A percentile compares a stretch with the other conserved stretches of the same genome.
phyloP scores from a whole-genome alignment of 2,329 filamentous ascomycete species.

The Penicillium sp. region DNA sequence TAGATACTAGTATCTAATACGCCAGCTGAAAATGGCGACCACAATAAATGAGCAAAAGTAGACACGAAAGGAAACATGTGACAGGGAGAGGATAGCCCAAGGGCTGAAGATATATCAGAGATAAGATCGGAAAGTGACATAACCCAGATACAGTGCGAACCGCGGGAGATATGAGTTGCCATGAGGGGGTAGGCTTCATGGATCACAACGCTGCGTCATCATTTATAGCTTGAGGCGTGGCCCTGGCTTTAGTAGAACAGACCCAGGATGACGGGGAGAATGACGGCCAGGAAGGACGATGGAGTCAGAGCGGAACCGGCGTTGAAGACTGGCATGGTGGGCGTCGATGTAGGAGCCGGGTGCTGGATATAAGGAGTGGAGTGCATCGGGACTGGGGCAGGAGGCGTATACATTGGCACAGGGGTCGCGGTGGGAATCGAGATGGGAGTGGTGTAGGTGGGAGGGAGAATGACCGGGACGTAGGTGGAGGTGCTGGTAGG shows the following conservation, averaged over 20 bases:
- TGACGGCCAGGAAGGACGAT: conserved; percentile 17
- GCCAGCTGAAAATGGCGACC: background rate
- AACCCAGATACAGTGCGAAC: conserved; percentile 3
- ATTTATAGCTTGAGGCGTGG: background rate
- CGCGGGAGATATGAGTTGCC: background rate
- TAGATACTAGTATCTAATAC: conserved; percentile 17
- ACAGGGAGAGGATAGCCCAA: background rate
- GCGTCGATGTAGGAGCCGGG: conserved; percentile 15
- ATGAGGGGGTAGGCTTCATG: background rate
- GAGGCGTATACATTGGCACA: conserved; percentile 14
- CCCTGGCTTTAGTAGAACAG: conserved; percentile 19
- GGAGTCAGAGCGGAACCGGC: conserved; percentile 22
- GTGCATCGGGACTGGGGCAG: conserved; percentile 10
- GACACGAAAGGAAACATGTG: conserved; percentile 12
- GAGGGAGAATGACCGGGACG: conserved; percentile 14
- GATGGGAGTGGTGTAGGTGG: conserved; percentile 26
- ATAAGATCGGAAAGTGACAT: background rate
- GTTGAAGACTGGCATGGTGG: conserved; percentile 20
- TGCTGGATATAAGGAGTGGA: conserved; percentile 25
- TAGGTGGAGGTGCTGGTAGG: conserved; percentile 18
- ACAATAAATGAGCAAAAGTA: conserved; percentile 18
- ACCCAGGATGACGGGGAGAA: conserved; percentile 21
- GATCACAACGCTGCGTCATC: conserved; percentile 8
- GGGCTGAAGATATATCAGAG: conserved; percentile 8
- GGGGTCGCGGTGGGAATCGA: conserved; percentile 19